These are phyloP conservation scores for Phytophthora cryptogea DNA, from an alignment of 352 stramenopile genomes.

Conservation along the genomic window DNA sequence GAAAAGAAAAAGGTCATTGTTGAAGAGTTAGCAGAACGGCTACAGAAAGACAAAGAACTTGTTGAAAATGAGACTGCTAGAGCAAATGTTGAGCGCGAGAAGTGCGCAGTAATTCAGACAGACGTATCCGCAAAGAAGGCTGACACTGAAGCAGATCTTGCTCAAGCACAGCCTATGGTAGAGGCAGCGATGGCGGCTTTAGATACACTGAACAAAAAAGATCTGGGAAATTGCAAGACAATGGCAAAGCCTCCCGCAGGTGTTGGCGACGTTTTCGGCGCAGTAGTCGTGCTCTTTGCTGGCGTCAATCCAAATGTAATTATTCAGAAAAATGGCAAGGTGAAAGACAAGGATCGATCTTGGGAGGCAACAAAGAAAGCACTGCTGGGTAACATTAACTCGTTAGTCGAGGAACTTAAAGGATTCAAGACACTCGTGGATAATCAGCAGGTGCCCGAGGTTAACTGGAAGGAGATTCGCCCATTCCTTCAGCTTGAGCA, in stretches of 20 bases:
- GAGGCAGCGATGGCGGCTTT: conserved; percentile 89
- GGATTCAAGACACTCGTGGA: conserved; percentile 75
- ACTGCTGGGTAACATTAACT: conserved; percentile 92
- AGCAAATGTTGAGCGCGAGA: conserved; percentile 90
- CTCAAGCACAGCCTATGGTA: conserved; percentile 79
- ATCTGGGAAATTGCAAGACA: conserved; percentile 91
- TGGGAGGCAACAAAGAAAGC: conserved; percentile 95
- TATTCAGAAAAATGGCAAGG: conserved; percentile 93
- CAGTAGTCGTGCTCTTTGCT: conserved; percentile 78
- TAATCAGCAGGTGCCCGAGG: conserved; percentile 63
- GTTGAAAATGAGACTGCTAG: conserved; percentile 93
- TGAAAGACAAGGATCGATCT: conserved; percentile 93
- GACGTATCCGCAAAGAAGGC: conserved; percentile 92
- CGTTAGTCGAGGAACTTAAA: conserved; percentile 93
- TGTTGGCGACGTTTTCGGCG: conserved; percentile 87
- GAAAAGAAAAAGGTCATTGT: conserved; percentile 93
- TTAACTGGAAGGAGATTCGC: conserved; percentile 85
- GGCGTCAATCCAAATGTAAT: conserved; percentile 71
- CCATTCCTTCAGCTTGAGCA: conserved; percentile 79
- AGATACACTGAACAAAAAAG: conserved; percentile 91
- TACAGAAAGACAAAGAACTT: conserved; percentile 91
- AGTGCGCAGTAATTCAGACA: conserved; percentile 92
- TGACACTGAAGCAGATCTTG: conserved; percentile 77
- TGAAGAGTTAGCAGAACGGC: conserved; percentile 91
- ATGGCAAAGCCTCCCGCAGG: conserved; percentile 91